Evolutionary conservation across 305 asterid species (phyloP), one percentile per base, ranked within the genome.

Genomic region (Plantago coronopus): DNA sequence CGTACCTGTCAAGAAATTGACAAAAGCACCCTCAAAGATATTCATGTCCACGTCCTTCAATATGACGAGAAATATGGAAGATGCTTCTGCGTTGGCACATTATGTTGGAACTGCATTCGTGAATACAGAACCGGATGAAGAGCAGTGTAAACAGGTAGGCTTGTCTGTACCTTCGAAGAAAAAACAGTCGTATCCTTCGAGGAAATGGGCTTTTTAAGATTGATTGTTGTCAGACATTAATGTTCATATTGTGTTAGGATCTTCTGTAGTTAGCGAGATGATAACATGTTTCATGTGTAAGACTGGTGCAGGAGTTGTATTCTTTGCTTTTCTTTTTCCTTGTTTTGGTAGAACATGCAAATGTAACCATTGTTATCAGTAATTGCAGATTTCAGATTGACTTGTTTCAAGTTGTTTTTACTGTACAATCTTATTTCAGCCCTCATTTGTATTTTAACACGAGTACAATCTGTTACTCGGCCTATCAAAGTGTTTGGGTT

Each of bases 41-140:
- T 78, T 78, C 70, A 61, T 75, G 74, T 83, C 96, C 18, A 59
- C 89, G 1, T 85, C 99, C 54, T 66, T 93, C 50, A 79, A 70
- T 72, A 38, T 89, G 40, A 65, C 42, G 48, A 83, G 71, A 74
- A 83, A 82, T 62, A 81, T 94, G 5, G 95, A 87, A 75, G 95
- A 94, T 72, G 97, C 90, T 17, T 85, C 93, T 27, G 93, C 95
- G 0, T 66, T 81, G 45, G 63, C 79, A 43, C 95, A 89, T 67
- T 82, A 59, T 54, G 57, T 87, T 63, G 97, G 97, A 69, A 89
- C 97, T 53, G 83, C 75, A 16, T 65, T 93, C 31, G 54, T 87
- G 29, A 82, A 79, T 54, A 75, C 78, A 21, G 73, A 74, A 37
- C 96, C 94, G 0, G 87, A 89, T 62, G 97, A 89, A 64, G 96